A percentile compares a stretch with the other conserved stretches of the same genome.
These are phyloP conservation scores for Puccinellia tenuiflora DNA, from an alignment of 176 grass and related monocot species.

Conservation along the genomic window DNA sequence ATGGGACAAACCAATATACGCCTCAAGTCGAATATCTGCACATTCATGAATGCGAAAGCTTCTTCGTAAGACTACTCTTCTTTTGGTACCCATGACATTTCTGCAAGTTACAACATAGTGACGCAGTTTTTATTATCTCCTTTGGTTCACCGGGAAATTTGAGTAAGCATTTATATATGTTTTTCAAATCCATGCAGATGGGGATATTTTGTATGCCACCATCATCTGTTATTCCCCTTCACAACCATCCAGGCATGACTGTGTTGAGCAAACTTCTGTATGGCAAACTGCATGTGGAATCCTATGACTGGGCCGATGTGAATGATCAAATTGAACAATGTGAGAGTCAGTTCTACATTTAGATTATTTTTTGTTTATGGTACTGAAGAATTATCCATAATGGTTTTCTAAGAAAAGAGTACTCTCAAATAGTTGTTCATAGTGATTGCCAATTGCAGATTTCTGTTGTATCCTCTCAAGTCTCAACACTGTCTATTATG, in stretches of 20 bases:
- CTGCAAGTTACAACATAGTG: background rate
- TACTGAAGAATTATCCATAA: background rate
- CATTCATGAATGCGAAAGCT: constrained; percentile 76
- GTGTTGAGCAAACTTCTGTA: constrained; percentile 90
- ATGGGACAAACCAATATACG: constrained; percentile 39
- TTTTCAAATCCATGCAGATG: constrained; percentile 35
- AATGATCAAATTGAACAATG: constrained; percentile 24
- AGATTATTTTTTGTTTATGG: background rate
- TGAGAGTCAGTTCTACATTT: constrained; percentile 38
- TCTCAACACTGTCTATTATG: background rate
- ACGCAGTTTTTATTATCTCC: background rate
- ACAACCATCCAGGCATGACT: constrained; percentile 92
- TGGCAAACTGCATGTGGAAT: constrained; percentile 59
- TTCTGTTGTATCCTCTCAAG: background rate
- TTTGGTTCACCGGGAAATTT: background rate
- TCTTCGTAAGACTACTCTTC: constrained; percentile 56
- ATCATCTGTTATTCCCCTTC: constrained; percentile 76
- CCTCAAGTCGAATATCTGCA: constrained; percentile 73
- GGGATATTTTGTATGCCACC: constrained; percentile 95
- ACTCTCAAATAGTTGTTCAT: background rate
- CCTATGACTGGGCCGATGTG: constrained; percentile 76
- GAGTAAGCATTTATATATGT: background rate
- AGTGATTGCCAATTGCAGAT: background rate
- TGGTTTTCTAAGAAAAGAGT: background rate
- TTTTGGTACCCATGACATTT: background rate